These are phyloP conservation scores for Podospora didyma DNA, from an alignment of 495 filamentous ascomycete genomes.

Conservation along the genomic window DNA sequence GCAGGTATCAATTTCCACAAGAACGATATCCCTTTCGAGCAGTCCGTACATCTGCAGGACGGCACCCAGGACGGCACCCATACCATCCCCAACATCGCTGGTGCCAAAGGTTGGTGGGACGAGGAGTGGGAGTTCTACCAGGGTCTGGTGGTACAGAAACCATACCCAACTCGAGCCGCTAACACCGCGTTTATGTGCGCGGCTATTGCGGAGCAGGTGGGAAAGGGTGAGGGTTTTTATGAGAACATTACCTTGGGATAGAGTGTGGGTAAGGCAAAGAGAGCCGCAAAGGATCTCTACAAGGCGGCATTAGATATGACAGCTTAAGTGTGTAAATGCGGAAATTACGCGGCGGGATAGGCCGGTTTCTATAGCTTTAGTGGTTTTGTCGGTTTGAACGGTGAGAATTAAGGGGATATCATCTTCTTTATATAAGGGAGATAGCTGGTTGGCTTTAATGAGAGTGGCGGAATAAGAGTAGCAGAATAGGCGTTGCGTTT, in stretches of 20 bases:
- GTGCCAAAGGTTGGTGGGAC: conserved; percentile 1
- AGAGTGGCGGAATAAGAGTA: neutral
- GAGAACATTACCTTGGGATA: neutral
- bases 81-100: neutral
- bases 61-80: neutral
- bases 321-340: no score
- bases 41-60: neutral
- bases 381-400: neutral
- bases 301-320: neutral
- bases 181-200: conserved; percentile 1
- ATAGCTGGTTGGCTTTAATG: neutral
- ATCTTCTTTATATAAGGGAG: neutral
- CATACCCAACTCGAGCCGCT: neutral
- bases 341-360: no score
- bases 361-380: no score
- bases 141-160: neutral
- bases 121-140: neutral
- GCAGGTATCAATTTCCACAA: conserved; percentile 1
- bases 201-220: conserved; percentile 1
- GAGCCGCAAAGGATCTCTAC: conserved; percentile 1
- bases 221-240: neutral
- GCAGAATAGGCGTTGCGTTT: neutral
- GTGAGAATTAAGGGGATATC: neutral
- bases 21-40: conserved; percentile 1
- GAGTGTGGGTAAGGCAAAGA: neutral